Conservation (phyloP, 495 filamentous ascomycete genomes). For the Neurospora africana region DNA sequence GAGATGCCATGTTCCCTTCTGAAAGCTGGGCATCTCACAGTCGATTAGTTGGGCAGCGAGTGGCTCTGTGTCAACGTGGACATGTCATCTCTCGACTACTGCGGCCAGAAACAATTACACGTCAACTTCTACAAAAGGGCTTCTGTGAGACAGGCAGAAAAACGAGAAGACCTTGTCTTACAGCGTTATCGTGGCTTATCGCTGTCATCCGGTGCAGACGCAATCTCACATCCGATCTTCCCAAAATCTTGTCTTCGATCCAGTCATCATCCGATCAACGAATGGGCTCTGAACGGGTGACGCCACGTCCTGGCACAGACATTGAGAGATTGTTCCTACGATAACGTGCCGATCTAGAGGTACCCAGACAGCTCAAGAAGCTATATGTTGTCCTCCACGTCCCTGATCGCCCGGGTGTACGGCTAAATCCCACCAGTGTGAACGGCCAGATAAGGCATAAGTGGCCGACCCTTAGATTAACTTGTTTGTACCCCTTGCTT, state of each 20-base stretch:
- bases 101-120: not conserved
- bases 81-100: not conserved
- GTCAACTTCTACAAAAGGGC: not conserved
- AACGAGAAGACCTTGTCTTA: not conserved
- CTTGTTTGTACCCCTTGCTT: not conserved
- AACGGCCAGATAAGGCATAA: slow-evolving; percentile 21
- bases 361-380: slow-evolving; percentile 1
- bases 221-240: slow-evolving; percentile 9
- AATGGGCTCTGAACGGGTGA: not conserved
- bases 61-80: not conserved
- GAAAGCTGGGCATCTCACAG: not conserved
- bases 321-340: not conserved
- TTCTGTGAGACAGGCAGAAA: not conserved
- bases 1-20: not conserved
- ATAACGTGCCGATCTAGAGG: not conserved
- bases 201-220: not conserved
- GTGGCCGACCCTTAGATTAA: slow-evolving; percentile 11
- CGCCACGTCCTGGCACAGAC: not conserved
- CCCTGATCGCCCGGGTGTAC: slow-evolving; percentile 6
- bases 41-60: not conserved
- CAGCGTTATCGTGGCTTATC: not conserved
- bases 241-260: slow-evolving; percentile 1
- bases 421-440: slow-evolving; percentile 14
- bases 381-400: not conserved
- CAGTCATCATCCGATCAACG: slow-evolving; percentile 1